These are phyloP conservation scores for Colletotrichum falcatum DNA, from an alignment of 2,329 filamentous ascomycete species.

Conservation along the genomic window DNA sequence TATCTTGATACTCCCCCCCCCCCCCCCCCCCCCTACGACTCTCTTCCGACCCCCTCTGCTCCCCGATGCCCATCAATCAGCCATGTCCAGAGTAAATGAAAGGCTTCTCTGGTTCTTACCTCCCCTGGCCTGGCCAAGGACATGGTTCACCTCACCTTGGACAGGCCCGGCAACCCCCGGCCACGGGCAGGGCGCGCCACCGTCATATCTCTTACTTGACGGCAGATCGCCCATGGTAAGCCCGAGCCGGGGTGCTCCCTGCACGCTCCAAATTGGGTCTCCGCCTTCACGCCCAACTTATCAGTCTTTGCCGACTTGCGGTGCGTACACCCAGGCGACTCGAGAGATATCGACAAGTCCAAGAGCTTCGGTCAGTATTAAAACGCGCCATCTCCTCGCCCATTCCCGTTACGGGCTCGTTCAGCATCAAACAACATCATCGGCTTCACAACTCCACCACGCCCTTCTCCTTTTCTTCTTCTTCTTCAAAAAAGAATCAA, in stretches of 20 bases:
- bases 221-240: constrained; percentile 25
- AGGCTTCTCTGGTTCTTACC: not conserved
- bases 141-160: constrained; percentile 32
- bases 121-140: constrained; percentile 3
- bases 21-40: not conserved
- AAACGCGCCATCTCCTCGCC: constrained; percentile 37
- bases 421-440: constrained; percentile 31
- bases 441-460: constrained; percentile 19
- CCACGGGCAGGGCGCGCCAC: not conserved
- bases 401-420: not conserved
- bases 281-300: constrained; percentile 33
- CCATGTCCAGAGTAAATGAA: constrained; percentile 37
- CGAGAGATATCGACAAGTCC: constrained; percentile 29
- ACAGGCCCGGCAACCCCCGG: too few relatives aligned
- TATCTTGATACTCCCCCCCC: constrained; percentile 33
- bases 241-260: constrained; percentile 20
- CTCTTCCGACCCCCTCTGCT: too few relatives aligned
- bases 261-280: constrained; percentile 26
- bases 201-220: not conserved
- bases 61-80: too few relatives aligned
- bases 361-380: constrained; percentile 30
- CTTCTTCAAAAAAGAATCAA: constrained; percentile 27
- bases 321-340: too few relatives aligned
- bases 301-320: constrained; percentile 2
- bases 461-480: not conserved